Evolutionary conservation across 208 protist species (phyloP), one percentile per base, ranked within the genome.

Genomic region (Crithidia bombi): DNA sequence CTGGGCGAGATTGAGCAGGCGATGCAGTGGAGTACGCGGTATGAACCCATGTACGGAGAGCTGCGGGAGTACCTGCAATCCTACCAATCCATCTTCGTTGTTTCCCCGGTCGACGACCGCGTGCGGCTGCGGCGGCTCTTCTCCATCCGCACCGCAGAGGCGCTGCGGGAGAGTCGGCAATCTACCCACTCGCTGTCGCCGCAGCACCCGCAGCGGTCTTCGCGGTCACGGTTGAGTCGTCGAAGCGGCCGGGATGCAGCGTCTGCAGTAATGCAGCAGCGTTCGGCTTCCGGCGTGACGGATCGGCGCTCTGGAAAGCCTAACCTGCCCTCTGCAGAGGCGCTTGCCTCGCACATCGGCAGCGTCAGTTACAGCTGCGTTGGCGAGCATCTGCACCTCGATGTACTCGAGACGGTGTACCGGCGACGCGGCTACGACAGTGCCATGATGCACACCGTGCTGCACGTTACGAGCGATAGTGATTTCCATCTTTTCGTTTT

Each of bases 1-100:
- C 63, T 92, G 12, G 43, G 75, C 30, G 68, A 75, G 32, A 86
- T 93, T 61, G 69, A 78, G 33, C 47, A 79, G 17, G 36, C 54
- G 21, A 73, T 93, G 25, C 38, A 75, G 21, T 93, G 87, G 85
- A 73, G 73, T 35, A 61, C 72, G 12, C 41, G 69, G 12, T 90
- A 87, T 57, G 73, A 69, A 19, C 62, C 59, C 10, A 67, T 71
- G 35, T 89, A 89, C 69, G 87, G 87, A 9, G 72, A 59, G 38
- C 69, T 93, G 21, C 28, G 71, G 25, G 84, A 90, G 52, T 93
- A 87, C 43, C 75, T 93, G 47, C 82, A 90, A 36, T 85, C 82
- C 21, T 93, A 90, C 61, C 87, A 90, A 43, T 86, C 84, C n/a
- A 85, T 93, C 50, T 93, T 93, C 65, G 81, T 85, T 33, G 78